A percentile compares a stretch with the other conserved stretches of the same genome.
These are phyloP conservation scores for Hypoxylon sp. DNA, from an alignment of 2,329 filamentous ascomycete species.

Conservation along the genomic window DNA sequence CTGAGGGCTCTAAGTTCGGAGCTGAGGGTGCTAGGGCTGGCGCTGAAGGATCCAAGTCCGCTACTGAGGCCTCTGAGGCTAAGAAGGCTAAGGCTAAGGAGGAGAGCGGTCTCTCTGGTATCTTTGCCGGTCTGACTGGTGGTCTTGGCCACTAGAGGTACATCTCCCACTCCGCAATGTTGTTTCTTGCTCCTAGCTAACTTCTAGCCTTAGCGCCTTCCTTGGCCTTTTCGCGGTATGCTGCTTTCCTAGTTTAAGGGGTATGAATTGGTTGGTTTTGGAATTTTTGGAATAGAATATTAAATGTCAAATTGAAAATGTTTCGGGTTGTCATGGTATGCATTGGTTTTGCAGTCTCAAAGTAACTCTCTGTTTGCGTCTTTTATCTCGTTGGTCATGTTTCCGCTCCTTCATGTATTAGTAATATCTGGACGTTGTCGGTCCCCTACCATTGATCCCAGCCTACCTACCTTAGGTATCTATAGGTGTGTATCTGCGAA, in stretches of 20 bases:
- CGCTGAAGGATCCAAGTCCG: constrained; percentile 9
- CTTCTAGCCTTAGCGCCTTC: neutral
- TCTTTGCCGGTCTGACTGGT: constrained; percentile 26
- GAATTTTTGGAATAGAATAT: neutral
- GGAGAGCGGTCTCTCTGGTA: constrained; percentile 13
- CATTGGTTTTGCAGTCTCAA: neutral
- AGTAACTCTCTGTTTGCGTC: neutral
- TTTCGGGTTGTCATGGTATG: neutral
- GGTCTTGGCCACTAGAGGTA: constrained; percentile 23
- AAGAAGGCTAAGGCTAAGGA: constrained; percentile 12
- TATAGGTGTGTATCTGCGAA: neutral
- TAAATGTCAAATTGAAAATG: constrained; percentile 12
- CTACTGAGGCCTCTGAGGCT: constrained; percentile 10
- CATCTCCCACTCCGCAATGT: neutral
- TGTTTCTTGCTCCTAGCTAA: neutral
- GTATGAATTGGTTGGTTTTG: neutral
- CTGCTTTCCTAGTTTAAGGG: neutral
- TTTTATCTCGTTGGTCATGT: neutral
- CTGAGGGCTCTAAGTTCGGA: constrained; percentile 9
- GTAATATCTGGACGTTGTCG: neutral
- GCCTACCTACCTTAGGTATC: too few relatives aligned
- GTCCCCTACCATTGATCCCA: neutral
- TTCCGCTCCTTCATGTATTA: constrained; percentile 6
- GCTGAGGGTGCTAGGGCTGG: constrained; percentile 18
- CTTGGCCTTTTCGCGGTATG: too few relatives aligned